A percentile compares a stretch with the other conserved stretches of the same genome.
These are phyloP conservation scores for Claviceps capensis DNA, from an alignment of 2,329 filamentous ascomycete genomes.

Conservation along the genomic window DNA sequence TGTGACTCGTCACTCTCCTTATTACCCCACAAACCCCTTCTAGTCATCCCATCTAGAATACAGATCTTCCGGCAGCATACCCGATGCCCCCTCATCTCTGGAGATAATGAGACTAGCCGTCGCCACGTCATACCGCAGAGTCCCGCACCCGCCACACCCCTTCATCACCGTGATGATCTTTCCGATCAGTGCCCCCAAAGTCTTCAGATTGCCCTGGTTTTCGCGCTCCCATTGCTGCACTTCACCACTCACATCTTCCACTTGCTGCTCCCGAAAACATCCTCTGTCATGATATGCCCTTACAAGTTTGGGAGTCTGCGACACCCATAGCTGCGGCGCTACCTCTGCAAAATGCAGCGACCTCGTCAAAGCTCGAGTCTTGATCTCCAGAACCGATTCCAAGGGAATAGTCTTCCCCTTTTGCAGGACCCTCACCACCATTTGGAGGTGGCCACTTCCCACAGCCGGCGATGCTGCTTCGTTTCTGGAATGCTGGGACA, in stretches of 20 bases:
- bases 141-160: not conserved
- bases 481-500: constrained; percentile 12
- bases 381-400: constrained; percentile 29
- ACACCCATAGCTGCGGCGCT: constrained; percentile 29
- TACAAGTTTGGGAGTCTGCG: constrained; percentile 33
- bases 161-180: not conserved
- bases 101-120: constrained; percentile 1
- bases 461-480: constrained; percentile 1
- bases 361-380: constrained; percentile 24
- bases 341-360: constrained; percentile 21
- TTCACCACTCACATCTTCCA: constrained; percentile 20
- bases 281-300: constrained; percentile 27
- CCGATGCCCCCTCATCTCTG: not conserved
- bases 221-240: constrained; percentile 22
- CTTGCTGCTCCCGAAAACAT: constrained; percentile 16
- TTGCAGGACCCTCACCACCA: constrained; percentile 17
- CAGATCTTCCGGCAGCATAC: not conserved
- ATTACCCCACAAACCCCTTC: not conserved
- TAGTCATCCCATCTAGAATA: constrained; percentile 2
- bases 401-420: constrained; percentile 19
- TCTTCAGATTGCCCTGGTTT: constrained; percentile 11
- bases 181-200: too few relatives aligned
- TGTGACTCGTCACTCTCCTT: too few relatives aligned
- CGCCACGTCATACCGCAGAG: not conserved
- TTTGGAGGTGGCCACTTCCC: constrained; percentile 8